Conservation (phyloP, 805 yeast genomes). For the Metschnikowia drakensbergensis region DNA sequence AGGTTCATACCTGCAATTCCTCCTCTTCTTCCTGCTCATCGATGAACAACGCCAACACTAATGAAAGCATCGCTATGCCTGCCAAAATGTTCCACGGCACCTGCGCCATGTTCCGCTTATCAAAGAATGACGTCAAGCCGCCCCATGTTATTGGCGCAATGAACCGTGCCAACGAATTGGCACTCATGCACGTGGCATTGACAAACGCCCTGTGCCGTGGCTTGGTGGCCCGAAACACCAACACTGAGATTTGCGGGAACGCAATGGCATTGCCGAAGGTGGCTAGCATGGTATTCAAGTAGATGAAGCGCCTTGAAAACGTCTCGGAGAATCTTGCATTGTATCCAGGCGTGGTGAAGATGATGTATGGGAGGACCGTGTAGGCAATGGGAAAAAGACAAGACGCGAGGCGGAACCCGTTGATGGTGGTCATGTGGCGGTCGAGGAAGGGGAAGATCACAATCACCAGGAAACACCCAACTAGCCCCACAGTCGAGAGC, state of each 20-base stretch:
- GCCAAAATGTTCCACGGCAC: conserved; percentile 33
- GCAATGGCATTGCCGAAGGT: conserved; percentile 44
- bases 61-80: conserved; percentile 17
- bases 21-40: conserved; percentile 15
- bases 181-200: conserved; percentile 54
- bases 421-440: conserved; percentile 42
- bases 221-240: conserved; percentile 53
- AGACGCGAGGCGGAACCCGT: conserved; percentile 40
- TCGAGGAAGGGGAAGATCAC: conserved; percentile 52
- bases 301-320: conserved; percentile 23
- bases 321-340: conserved; percentile 25
- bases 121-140: conserved; percentile 29
- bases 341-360: conserved; percentile 39
- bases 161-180: conserved; percentile 52
- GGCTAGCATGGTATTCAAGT: conserved; percentile 21
- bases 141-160: conserved; percentile 60
- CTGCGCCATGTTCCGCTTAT: conserved; percentile 23
- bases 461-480: conserved; percentile 48
- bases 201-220: conserved; percentile 54
- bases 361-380: conserved; percentile 43
- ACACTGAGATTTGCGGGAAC: conserved; percentile 50
- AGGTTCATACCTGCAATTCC: neutral
- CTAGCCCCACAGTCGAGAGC: conserved; percentile 50
- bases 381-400: conserved; percentile 44
- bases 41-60: conserved; percentile 11